phyloP scores from a whole-genome alignment of 2,329 filamentous ascomycete genomes.

The Dothistroma septosporum region DNA sequence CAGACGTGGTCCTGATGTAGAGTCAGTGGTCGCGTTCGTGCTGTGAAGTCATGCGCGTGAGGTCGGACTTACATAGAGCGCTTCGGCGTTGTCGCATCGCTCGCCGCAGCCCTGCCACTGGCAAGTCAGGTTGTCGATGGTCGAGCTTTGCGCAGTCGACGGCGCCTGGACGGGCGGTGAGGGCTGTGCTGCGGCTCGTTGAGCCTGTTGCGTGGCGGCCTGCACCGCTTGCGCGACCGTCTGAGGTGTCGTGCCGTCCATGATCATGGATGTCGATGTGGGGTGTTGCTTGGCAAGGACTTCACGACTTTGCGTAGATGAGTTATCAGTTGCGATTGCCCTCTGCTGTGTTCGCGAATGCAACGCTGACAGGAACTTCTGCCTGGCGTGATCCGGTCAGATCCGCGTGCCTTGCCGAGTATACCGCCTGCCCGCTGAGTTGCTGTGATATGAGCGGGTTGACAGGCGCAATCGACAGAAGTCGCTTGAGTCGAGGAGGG shows the following conservation, averaged over 20 bases:
- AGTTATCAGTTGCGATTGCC: not conserved
- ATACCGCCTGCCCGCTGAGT: not conserved
- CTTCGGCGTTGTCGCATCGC: conserved; percentile 54
- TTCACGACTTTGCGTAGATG: not conserved
- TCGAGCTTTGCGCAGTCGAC: conserved; percentile 29
- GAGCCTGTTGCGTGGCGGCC: conserved; percentile 28
- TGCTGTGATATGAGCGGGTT: not conserved
- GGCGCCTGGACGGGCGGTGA: conserved; percentile 31
- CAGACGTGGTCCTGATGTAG: conserved; percentile 82
- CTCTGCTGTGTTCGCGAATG: not conserved
- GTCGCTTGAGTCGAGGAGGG: not conserved
- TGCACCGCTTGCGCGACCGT: conserved; percentile 31
- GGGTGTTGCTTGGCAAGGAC: not conserved
- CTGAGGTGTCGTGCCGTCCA: conserved; percentile 8
- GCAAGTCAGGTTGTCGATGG: conserved; percentile 49
- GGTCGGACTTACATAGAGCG: conserved; percentile 56
- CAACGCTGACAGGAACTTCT: not conserved
- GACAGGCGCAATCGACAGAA: not conserved
- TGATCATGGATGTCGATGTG: not conserved
- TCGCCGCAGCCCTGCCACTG: conserved; percentile 62
- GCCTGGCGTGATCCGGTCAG: not conserved
- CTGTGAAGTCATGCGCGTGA: not conserved
- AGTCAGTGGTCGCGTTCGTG: conserved; percentile 14
- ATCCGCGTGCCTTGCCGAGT: not conserved
- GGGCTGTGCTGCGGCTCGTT: conserved; percentile 24